These are phyloP conservation scores for Penicillium ochrochloron DNA, from an alignment of 495 filamentous ascomycete genomes.

Conservation along the genomic window DNA sequence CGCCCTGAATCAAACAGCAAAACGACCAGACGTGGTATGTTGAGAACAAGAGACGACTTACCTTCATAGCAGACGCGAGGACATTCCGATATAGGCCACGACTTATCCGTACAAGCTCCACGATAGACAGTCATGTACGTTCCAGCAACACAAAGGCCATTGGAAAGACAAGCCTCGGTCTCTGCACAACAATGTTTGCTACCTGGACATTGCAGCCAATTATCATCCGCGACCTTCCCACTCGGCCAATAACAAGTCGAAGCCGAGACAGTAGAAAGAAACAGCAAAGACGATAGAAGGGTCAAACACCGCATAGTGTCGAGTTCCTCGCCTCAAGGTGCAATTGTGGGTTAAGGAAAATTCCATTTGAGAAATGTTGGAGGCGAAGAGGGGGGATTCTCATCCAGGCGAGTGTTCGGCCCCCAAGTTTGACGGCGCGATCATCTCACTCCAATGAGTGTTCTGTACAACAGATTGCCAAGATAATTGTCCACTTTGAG, in stretches of 20 bases:
- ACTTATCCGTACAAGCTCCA: not conserved
- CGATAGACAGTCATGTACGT: conserved; percentile 1
- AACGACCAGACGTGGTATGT: not conserved
- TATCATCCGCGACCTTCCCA: not conserved
- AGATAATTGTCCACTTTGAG: not conserved
- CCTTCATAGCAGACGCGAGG: conserved; percentile 4
- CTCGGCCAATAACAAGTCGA: not conserved
- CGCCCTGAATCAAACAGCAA: not conserved
- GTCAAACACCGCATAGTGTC: not conserved
- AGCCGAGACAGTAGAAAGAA: not conserved
- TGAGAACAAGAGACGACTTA: not conserved
- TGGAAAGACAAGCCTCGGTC: not conserved
- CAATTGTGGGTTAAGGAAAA: not conserved
- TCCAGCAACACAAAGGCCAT: conserved; percentile 3
- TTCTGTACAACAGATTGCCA: not conserved
- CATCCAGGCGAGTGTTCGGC: not conserved
- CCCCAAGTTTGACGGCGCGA: not conserved
- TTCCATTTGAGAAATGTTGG: not conserved
- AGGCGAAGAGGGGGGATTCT: not conserved
- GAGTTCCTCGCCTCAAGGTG: not conserved
- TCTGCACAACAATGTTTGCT: not conserved
- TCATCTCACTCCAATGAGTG: not conserved
- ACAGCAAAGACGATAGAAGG: not conserved
- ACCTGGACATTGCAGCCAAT: conserved; percentile 4
- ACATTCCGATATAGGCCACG: not conserved